Evolutionary conservation across 495 filamentous ascomycete genomes (phyloP), one percentile per base, ranked within the genome.

Genomic region (Talaromyces nanjingensis): DNA sequence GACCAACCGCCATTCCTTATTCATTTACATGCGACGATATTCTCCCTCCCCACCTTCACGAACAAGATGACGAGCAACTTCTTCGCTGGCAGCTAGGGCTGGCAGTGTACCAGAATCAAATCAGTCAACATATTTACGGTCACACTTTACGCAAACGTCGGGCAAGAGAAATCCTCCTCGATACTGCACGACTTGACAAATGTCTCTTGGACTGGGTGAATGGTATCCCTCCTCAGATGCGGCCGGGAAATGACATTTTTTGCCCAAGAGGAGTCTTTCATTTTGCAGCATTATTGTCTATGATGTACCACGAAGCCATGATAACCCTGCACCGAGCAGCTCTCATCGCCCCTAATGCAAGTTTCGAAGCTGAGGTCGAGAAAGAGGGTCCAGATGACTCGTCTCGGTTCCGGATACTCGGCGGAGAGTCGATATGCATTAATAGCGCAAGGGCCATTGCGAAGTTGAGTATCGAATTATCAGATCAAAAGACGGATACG

Each of bases 21-120:
- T 59, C 57, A 0, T 59, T 59, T 24, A 37, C 57, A 39, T 59
- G 57, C n/a, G 57, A 59, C 31, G 57, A 59, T 6, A 39, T 59
- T 20, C 33, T 59, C 4, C 57, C 57, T n/a, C 57, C 57, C 5
- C 57, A 59, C 8, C 57, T 59, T 59, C 57, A 59, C 18, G 57
- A 24, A 39, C 27, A 59, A 2, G 57, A 59, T 24, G 57, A 59
- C 6, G 31, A 20, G 5, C 57, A 59, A 39, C 16, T 59, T 18
- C 57, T 59, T 59, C 57, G 57, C 1, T 59, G 57, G 57, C 57
- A 59, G 20, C 16, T 59, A 24, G 57, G 57, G 20, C 57, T 59
- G 0, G 57, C 57, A 18, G 57, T 59, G 20, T 59, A 34, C 20
- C 57, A 59, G 18, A 34, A 59, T 39, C 27, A 59, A 39, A 59